phyloP scores from a whole-genome alignment of 1,284 basidiomycete species.

The Marasmius sp. region DNA sequence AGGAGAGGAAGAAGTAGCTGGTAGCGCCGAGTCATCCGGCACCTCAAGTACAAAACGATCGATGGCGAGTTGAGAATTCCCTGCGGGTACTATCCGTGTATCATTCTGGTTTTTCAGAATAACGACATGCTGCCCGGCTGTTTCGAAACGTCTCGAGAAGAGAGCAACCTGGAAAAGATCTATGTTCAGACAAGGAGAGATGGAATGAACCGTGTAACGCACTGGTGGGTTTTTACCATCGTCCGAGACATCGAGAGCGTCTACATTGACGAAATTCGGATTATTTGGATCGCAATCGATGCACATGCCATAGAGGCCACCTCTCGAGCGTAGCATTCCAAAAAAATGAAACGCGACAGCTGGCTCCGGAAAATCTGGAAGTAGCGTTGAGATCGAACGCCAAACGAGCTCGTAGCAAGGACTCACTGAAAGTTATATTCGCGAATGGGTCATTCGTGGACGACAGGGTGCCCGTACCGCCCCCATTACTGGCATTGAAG shows the following conservation, averaged over 20 bases:
- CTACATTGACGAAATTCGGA: constrained; percentile 20
- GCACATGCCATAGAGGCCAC: constrained; percentile 23
- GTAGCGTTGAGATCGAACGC: not conserved
- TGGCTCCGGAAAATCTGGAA: constrained; percentile 19
- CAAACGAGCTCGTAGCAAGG: not conserved
- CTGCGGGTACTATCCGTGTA: constrained; percentile 12
- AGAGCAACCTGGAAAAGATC: not conserved
- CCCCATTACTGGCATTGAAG: constrained; percentile 25
- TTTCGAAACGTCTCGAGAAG: not conserved
- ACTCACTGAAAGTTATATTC: constrained; percentile 27
- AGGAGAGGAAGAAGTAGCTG: not conserved
- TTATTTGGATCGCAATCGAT: constrained; percentile 29
- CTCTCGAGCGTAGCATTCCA: constrained; percentile 21
- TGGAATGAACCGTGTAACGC: not conserved
- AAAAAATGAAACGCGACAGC: constrained; percentile 29
- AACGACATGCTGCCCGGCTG: not conserved
- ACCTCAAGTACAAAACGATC: constrained; percentile 27
- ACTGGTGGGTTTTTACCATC: constrained; percentile 29
- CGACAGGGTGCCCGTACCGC: constrained; percentile 27
- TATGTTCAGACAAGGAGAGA: not conserved
- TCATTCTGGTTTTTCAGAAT: not conserved
- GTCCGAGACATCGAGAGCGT: constrained; percentile 24
- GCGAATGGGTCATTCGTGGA: constrained; percentile 21
- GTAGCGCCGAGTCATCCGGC: not conserved
- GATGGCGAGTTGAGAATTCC: constrained; percentile 28